Conservation (phyloP, 441 rosid genomes). For the California macrophylla region DNA sequence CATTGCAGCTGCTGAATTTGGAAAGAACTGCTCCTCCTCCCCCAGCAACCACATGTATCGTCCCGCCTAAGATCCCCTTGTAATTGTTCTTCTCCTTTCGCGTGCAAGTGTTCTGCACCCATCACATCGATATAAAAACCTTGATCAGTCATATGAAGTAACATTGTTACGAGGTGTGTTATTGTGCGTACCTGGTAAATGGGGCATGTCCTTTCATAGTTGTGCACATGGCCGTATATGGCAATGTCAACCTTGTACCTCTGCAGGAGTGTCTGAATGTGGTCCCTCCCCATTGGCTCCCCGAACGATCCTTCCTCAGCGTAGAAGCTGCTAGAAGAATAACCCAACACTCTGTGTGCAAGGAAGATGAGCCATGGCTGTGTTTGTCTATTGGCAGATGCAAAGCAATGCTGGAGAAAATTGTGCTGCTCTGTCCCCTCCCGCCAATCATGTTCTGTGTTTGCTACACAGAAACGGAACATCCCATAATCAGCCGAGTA, state of each 20-base stretch:
- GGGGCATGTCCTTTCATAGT: conserved; percentile 12
- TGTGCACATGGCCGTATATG: conserved; percentile 9
- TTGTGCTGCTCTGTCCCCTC: conserved; percentile 11
- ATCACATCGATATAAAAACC: background rate
- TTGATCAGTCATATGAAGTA: too few relatives aligned
- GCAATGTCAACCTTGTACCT: conserved; percentile 10
- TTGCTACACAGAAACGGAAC: conserved; percentile 87
- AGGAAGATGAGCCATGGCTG: conserved; percentile 16
- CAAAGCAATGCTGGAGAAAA: conserved; percentile 11
- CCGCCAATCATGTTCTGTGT: conserved; percentile 43
- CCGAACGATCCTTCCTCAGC: conserved; percentile 78
- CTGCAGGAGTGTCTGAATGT: conserved; percentile 12
- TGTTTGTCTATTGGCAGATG: background rate
- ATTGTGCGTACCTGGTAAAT: conserved; percentile 6
- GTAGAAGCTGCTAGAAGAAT: background rate
- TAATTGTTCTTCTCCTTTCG: conserved; percentile 40
- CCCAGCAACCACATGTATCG: conserved; percentile 79
- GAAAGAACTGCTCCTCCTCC: conserved; percentile 56
- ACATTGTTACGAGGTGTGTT: background rate
- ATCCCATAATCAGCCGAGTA: conserved; percentile 74
- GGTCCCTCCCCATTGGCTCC: conserved; percentile 16
- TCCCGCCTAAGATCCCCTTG: conserved; percentile 57
- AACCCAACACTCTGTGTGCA: conserved; percentile 2
- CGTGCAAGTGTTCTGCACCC: conserved; percentile 51
- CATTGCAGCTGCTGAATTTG: background rate